phyloP scores from a whole-genome alignment of 1,139 yeast genomes.

The Keqinozyma sinolaborantium region DNA sequence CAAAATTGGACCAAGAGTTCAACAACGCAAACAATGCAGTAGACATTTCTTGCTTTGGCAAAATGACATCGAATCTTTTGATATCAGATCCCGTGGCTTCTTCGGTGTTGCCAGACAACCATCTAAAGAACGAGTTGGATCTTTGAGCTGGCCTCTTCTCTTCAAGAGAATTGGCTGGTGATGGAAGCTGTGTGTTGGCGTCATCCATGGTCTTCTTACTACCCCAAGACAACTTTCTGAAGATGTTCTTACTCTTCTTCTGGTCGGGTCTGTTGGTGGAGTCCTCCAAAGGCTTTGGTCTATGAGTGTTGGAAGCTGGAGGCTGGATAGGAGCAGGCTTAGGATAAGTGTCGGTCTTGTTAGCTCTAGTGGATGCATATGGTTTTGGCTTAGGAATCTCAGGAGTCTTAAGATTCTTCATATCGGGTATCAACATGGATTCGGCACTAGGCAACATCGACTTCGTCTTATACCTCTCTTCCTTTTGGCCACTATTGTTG shows the following conservation, averaged over 20 bases:
- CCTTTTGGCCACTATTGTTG: conserved; percentile 5
- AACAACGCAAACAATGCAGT: conserved; percentile 63
- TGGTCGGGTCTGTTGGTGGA: conserved; percentile 20
- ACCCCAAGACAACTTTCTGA: conserved; percentile 64
- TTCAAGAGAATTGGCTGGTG: conserved; percentile 39
- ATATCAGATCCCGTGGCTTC: conserved; percentile 23
- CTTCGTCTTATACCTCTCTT: conserved; percentile 14
- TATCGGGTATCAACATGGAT: conserved; percentile 36
- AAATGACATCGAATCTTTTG: conserved; percentile 38
- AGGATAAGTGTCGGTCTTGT: conserved; percentile 5
- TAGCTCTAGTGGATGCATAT: conserved; percentile 23
- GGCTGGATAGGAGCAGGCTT: conserved; percentile 6
- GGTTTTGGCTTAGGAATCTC: conserved; percentile 13
- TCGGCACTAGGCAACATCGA: conserved; percentile 34
- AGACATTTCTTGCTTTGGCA: conserved; percentile 55
- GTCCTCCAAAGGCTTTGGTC: conserved; percentile 16
- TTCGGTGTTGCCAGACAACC: conserved; percentile 33
- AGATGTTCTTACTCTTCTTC: conserved; percentile 48
- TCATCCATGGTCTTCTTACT: conserved; percentile 32
- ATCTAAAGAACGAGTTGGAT: conserved; percentile 35
- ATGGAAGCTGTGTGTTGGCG: conserved; percentile 27
- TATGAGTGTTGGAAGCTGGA: not conserved
- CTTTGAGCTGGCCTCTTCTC: conserved; percentile 23
- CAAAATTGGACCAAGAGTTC: conserved; percentile 68
- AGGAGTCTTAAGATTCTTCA: conserved; percentile 5